phyloP scores from a whole-genome alignment of 2,329 filamentous ascomycete species.

The Ophiostoma novo-ulmi region DNA sequence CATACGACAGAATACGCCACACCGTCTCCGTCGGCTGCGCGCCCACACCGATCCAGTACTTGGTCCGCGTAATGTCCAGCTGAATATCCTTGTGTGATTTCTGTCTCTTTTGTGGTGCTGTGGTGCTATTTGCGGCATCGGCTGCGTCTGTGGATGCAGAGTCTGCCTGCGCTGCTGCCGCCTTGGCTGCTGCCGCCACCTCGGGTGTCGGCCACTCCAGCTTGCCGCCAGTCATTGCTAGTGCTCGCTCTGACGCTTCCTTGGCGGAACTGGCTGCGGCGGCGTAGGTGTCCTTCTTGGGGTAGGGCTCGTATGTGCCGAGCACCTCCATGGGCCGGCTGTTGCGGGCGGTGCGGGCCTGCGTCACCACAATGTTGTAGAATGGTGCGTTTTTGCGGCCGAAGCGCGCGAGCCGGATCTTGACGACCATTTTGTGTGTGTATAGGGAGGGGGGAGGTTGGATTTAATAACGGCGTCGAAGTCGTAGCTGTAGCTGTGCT shows the following conservation, averaged over 20 bases:
- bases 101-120: not conserved
- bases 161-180: not conserved
- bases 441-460: not conserved
- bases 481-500: not conserved
- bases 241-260: not conserved
- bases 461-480: not conserved
- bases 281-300: constrained; percentile 53
- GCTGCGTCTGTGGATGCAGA: not conserved
- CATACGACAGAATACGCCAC: constrained; percentile 82
- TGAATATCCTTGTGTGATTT: constrained; percentile 86
- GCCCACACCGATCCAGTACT: constrained; percentile 96
- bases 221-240: not conserved
- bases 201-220: constrained; percentile 13
- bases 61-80: constrained; percentile 72
- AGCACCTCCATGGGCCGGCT: constrained; percentile 90
- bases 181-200: constrained; percentile 5
- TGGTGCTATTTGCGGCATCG: not conserved
- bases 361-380: constrained; percentile 95
- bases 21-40: constrained; percentile 88
- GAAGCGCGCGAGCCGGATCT: constrained; percentile 90
- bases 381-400: constrained; percentile 82
- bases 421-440: constrained; percentile 69
- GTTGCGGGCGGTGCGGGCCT: constrained; percentile 75
- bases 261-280: not conserved
- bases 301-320: constrained; percentile 67